phyloP scores from a whole-genome alignment of 208 protist genomes.

The Borovskyia barvae region DNA sequence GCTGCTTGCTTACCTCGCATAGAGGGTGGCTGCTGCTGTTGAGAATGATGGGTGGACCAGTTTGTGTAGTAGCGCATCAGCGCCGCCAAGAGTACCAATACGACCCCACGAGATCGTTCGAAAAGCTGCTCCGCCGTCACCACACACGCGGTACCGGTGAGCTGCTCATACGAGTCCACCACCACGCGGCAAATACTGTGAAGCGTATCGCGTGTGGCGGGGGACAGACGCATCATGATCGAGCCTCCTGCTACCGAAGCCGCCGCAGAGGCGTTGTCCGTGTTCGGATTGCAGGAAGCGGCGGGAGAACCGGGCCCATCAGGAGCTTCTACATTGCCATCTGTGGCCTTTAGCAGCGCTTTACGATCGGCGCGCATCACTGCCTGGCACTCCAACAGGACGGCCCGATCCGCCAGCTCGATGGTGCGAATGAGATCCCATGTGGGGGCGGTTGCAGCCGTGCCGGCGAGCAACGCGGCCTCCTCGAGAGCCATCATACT shows the following conservation, averaged over 20 bases:
- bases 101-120: conserved; percentile 36
- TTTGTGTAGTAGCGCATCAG: conserved; percentile 75
- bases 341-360: too few species aligned
- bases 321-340: too few species aligned
- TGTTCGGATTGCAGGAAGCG: too few species aligned
- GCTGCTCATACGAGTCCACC: conserved; percentile 58
- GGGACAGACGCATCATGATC: conserved; percentile 20
- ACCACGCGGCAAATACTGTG: conserved; percentile 44
- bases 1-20: neutral
- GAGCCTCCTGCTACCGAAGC: neutral
- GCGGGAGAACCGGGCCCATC: too few species aligned
- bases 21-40: conserved; percentile 22
- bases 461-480: neutral
- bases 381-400: conserved; percentile 20
- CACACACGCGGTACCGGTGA: conserved; percentile 49
- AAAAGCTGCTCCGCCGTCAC: conserved; percentile 56
- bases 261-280: neutral
- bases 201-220: conserved; percentile 5
- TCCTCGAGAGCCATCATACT: neutral
- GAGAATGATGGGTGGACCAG: conserved; percentile 50
- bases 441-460: conserved; percentile 13
- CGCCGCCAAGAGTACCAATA: conserved; percentile 64
- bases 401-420: conserved; percentile 30
- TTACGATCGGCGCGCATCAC: conserved; percentile 8
- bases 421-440: conserved; percentile 45